These are phyloP conservation scores for Trichoderma atrobrunneum DNA, from an alignment of 2,329 filamentous ascomycete genomes.

Conservation along the genomic window DNA sequence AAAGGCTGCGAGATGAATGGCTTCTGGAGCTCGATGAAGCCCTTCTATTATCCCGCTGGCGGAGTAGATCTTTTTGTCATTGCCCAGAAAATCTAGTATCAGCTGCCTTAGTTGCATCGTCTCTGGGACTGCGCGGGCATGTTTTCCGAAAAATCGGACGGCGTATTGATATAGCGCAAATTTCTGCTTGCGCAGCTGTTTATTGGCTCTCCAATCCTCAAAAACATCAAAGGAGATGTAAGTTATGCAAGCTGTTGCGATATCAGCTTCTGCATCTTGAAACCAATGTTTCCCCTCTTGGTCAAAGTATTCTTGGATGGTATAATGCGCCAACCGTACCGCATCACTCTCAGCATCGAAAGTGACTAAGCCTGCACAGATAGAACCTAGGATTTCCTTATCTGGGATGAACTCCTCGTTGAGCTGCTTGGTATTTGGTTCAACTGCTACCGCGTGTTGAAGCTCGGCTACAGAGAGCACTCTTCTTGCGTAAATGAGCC, in stretches of 20 bases:
- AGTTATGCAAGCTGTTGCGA: neutral
- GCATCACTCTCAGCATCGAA: neutral
- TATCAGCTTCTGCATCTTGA: neutral
- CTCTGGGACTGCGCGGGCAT: neutral
- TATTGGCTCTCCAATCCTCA: neutral
- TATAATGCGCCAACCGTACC: constrained; percentile 9
- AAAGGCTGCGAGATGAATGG: neutral
- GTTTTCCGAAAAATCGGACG: neutral
- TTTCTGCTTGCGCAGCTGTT: neutral
- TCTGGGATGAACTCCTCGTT: neutral
- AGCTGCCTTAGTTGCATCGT: neutral
- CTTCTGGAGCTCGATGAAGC: neutral
- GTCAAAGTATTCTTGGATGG: constrained; percentile 8
- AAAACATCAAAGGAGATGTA: constrained; percentile 4
- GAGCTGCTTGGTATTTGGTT: neutral
- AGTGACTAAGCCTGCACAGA: constrained; percentile 7
- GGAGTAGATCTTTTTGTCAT: neutral
- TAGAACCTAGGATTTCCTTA: neutral
- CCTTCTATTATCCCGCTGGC: neutral
- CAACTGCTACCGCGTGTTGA: neutral
- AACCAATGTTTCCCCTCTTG: neutral
- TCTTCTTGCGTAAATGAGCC: constrained; percentile 1
- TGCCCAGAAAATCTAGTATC: neutral
- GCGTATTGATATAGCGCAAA: neutral
- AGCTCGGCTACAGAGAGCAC: neutral